phyloP scores from a whole-genome alignment of 1,139 yeast species.

The Zygoascus sp. region DNA sequence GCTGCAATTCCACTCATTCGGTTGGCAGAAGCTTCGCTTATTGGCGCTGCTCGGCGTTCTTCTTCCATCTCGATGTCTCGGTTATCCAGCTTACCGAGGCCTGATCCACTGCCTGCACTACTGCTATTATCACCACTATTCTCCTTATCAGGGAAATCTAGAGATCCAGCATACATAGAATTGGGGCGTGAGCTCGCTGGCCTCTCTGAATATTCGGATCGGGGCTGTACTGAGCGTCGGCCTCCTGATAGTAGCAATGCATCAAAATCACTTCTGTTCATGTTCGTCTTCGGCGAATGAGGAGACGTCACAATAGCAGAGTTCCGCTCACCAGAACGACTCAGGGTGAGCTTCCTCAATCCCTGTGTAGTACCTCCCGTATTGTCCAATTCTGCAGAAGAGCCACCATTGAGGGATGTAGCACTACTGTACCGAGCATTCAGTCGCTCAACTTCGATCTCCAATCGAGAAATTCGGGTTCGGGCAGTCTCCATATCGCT shows the following conservation, averaged over 20 bases:
- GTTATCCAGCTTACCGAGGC: neutral
- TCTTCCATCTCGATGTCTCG: slow-evolving; percentile 6
- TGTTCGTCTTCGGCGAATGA: slow-evolving; percentile 2
- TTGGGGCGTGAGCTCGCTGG: slow-evolving; percentile 37
- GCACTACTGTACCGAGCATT: slow-evolving; percentile 7
- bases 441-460: slow-evolving; percentile 44
- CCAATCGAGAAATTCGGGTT: slow-evolving; percentile 47
- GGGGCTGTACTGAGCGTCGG: neutral
- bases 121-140: slow-evolving; percentile 4
- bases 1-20: neutral
- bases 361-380: slow-evolving; percentile 12
- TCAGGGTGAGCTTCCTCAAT: slow-evolving; percentile 8
- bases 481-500: slow-evolving; percentile 58
- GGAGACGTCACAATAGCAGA: slow-evolving; percentile 6
- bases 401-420: slow-evolving; percentile 5
- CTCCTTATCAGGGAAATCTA: slow-evolving; percentile 13
- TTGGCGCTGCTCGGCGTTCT: neutral
- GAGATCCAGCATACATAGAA: slow-evolving; percentile 34
- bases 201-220: neutral
- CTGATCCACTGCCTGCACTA: neutral
- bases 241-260: neutral
- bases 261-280: slow-evolving; percentile 6
- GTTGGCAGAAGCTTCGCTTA: neutral
- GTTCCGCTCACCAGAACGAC: slow-evolving; percentile 6
- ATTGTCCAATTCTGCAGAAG: slow-evolving; percentile 8